Evolutionary conservation across 2,329 filamentous ascomycete species (phyloP), one percentile per base, ranked within the genome.

Genomic region (Orbilia ellipsospora): DNA sequence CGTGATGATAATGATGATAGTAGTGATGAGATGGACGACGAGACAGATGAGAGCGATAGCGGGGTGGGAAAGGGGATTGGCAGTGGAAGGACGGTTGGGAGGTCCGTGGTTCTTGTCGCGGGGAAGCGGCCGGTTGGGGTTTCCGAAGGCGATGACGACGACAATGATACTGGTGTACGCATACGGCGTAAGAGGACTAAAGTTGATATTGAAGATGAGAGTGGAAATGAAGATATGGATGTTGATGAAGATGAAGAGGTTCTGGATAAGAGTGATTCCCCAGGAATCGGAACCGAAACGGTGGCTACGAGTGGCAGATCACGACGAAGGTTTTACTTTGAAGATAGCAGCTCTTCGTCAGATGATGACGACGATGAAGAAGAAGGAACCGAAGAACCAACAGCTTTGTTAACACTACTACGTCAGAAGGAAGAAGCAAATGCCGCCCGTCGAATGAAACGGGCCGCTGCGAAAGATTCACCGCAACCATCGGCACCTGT

Each of bases 41-140:
- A 63, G 23, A 36, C 23, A 23, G 40, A 42, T 18, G 69, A 67
- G 28, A 48, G 56, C 40, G 48, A 20, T 36, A 36, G 31, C 31
- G 31, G 1, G 54, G 40, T 6, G 10, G 12, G 36, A 45, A 50
- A 28, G 36, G 36, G 16, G 13, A 57, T 51, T 48, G 26, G 44
- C 18, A 45, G 18, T 42, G 31, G 52, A 50, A 50, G 18, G 55
- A 52, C 48, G 18, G 26, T 54, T 16, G n/a, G 40, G 36, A 20
- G 63, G 57, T 6, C 61, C 12, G 52, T 54, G 31, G 59, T 68
- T 60, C 15, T 69, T 44, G 26, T 75, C 6, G 16, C 72, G 45
- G 64, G 64, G 57, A 75, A 75, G 54, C 72, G 72, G 64, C 51
- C 51, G 52, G 66, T 52, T 60, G 72, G 69, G 12, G 52, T 45